Evolutionary conservation across 441 rosid genomes (phyloP), one percentile per base, ranked within the genome.

Genomic region (Bruguiera hainesii): DNA sequence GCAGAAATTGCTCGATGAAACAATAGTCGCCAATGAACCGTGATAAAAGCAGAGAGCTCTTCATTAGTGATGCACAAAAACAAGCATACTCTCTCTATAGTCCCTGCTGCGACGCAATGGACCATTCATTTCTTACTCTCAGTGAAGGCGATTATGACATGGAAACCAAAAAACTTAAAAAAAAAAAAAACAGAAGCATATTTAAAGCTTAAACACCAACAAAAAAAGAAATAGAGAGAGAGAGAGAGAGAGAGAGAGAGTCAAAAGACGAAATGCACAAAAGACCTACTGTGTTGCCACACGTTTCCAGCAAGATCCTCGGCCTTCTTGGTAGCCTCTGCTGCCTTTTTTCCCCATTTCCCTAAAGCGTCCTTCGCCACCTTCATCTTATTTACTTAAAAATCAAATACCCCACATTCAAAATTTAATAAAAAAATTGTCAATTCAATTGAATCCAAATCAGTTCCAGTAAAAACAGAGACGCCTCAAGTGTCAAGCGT

Each of bases 301-400:
- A 89, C 76, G 71, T 91, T 87, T 58, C 95, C 96, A 66, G 97
- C 89, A 72, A 91, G 92, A 80, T 89, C 98, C 79, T 81, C 89
- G 0, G 91, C 91, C 76, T 82, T 91, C 84, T 89, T 93, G 19
- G 95, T 79, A 3, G 91, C 89, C 16, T 88, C 97, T 0, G 87
- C 83, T 0, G 89, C 96, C 86, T 81, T 89, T 89, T 85, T 89
- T 57, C 90, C 91, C 87, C 83, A 87, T 71, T 77, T 87, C 20
- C 91, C 90, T 2, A 94, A 73, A 75, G 79, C 85, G 35, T 80
- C 96, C 85, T 85, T 94, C 78, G 86, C 88, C 1, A 84, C 53
- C 8, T 89, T 97, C 83, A 89, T 77, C 80, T 67, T 93, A 79
- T 83, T 96, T 93, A 73, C 76, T 30, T 71, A 72, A 37, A 62